Percentiles rank a stretch among this genome's conserved stretches.
phyloP scores from a whole-genome alignment of 2,329 filamentous ascomycete genomes.

The Microascus cirrosus region DNA sequence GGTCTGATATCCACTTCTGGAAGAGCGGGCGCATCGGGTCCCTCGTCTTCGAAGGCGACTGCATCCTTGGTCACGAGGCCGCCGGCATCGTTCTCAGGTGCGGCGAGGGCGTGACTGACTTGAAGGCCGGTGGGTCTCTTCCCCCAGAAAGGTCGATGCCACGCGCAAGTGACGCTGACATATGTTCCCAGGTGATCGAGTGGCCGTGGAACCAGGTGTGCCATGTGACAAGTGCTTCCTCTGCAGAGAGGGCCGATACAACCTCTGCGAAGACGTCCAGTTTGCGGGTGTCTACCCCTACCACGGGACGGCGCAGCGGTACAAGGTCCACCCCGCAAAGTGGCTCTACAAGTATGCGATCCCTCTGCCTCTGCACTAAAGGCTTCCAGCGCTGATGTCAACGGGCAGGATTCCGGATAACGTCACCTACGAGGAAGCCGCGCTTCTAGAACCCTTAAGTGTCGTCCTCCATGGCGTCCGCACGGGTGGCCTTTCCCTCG shows the following conservation, averaged over 20 bases:
- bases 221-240: slow-evolving; percentile 51
- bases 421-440: slow-evolving; percentile 45
- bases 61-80: slow-evolving; percentile 55
- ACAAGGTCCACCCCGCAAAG: slow-evolving; percentile 49
- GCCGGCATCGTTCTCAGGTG: slow-evolving; percentile 47
- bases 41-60: slow-evolving; percentile 50
- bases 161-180: slow-evolving; percentile 14
- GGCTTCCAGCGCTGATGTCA: slow-evolving; percentile 3
- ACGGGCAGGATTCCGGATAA: slow-evolving; percentile 34
- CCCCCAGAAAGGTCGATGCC: not conserved
- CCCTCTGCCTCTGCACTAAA: not conserved
- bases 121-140: slow-evolving; percentile 24
- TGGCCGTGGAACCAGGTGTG: slow-evolving; percentile 56
- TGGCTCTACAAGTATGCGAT: slow-evolving; percentile 39
- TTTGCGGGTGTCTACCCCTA: slow-evolving; percentile 51
- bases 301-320: slow-evolving; percentile 48
- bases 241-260: slow-evolving; percentile 49
- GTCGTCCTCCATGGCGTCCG: slow-evolving; percentile 52
- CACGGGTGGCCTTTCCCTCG: slow-evolving; percentile 38
- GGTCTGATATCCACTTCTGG: slow-evolving; percentile 61
- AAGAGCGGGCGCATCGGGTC: slow-evolving; percentile 52
- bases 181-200: slow-evolving; percentile 38
- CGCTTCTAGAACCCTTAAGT: slow-evolving; percentile 52
- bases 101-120: slow-evolving; percentile 39
- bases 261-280: slow-evolving; percentile 50